phyloP scores from a whole-genome alignment of 176 grass and related monocot genomes.

The Urochloa ruziziensis region DNA sequence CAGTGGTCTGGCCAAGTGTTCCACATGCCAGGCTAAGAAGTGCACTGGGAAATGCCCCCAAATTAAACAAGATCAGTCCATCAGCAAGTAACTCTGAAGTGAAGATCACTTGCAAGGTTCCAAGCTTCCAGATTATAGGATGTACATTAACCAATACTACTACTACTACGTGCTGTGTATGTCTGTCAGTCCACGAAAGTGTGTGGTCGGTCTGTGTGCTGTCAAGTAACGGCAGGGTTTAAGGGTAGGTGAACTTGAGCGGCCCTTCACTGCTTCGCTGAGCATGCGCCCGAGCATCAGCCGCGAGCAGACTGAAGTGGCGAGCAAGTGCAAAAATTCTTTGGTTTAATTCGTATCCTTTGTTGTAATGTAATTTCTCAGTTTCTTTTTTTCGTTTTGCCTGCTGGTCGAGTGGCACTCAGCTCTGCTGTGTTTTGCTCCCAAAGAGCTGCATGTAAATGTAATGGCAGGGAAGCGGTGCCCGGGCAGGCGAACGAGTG shows the following conservation, averaged over 20 bases:
- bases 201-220: background rate
- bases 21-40: constrained; percentile 17
- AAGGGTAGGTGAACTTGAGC: constrained; percentile 44
- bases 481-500: background rate
- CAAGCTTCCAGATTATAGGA: background rate
- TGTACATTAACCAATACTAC: constrained; percentile 33
- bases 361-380: constrained; percentile 6
- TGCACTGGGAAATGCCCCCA: background rate
- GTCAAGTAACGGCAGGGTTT: background rate
- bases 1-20: constrained; percentile 26
- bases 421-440: background rate
- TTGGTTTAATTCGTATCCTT: constrained; percentile 57
- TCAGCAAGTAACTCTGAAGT: background rate
- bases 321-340: constrained; percentile 46
- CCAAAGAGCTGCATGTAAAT: constrained; percentile 19
- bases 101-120: background rate
- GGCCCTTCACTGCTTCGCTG: constrained; percentile 36
- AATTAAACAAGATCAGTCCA: background rate
- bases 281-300: constrained; percentile 16
- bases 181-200: background rate
- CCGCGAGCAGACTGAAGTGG: constrained; percentile 40
- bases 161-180: background rate
- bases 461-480: background rate
- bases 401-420: background rate
- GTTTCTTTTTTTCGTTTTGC: background rate